Evolutionary conservation across 768 basidiomycete genomes (phyloP), one percentile per base, ranked within the genome.

Genomic region (Termitomyces sp.): DNA sequence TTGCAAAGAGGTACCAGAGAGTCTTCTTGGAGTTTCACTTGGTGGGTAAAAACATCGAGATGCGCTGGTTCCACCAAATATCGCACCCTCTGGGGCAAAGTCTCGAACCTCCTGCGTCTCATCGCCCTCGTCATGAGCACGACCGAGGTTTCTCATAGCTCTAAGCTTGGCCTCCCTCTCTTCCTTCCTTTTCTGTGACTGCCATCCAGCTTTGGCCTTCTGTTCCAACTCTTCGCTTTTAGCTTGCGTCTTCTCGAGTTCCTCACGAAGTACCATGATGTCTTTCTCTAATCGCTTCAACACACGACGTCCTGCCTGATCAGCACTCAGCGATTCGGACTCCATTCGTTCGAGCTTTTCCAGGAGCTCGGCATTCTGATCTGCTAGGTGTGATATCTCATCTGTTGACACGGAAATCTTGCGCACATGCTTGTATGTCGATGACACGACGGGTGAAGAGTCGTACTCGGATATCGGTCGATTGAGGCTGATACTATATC

Each of bases 361-460:
- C 4, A 89, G 71, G 16, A 94, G 83, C 60, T 94, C 90, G 0
- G 85, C 83, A 63, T 94, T 94, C 70, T 94, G 91, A 64, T 91
- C 88, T 0, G 88, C 81, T 42, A 94, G 81, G 7, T 80, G 74
- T 3, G 84, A 81, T 27, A 94, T 77, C 56, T 91, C 89, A 16
- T 79, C 72, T 1, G 84, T 83, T 3, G 86, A 83, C 54, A 89
- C 80, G 44, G 88, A 84, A 43, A 88, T 78, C 49, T 80, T 77
- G 35, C 79, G 76, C 1, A 72, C 60, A 61, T 72, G 76, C 47
- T 63, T 64, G 51, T 66, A 64, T 39, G 67, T 23, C 32, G 42
- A 56, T 28, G 69, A 52, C 10, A 59, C 48, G 12, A 61, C 34
- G 17, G 65, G 63, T 40, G 60, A 61, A 25, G 57, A 54, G 42